A percentile compares a stretch with the other conserved stretches of the same genome.
Conservation (phyloP, 2,329 filamentous ascomycete genomes). For the Monilinia polystroma region DNA sequence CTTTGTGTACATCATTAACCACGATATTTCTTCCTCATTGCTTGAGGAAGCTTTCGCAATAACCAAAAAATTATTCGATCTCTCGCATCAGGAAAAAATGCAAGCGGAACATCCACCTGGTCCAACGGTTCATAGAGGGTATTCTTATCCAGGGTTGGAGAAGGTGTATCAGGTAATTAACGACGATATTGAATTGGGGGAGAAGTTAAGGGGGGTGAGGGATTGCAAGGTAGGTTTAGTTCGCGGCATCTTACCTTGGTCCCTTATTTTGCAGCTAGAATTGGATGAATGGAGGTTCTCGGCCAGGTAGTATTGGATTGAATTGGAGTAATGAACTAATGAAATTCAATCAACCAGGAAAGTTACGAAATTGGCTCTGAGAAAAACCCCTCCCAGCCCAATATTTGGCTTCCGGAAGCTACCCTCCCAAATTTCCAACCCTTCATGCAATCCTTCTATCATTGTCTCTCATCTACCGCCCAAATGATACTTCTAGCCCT, state of each 20-base stretch:
- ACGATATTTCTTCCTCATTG: slow-evolving; percentile 44
- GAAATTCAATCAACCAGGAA: slow-evolving; percentile 42
- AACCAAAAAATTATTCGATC: slow-evolving; percentile 46
- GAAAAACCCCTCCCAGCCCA: slow-evolving; percentile 46
- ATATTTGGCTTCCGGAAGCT: slow-evolving; percentile 50
- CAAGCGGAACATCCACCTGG: slow-evolving; percentile 51
- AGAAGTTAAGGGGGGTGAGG: slow-evolving; percentile 47
- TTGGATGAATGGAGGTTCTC: background rate
- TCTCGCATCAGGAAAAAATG: slow-evolving; percentile 48
- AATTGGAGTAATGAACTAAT: background rate
- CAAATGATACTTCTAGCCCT: slow-evolving; percentile 48
- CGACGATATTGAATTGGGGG: slow-evolving; percentile 44
- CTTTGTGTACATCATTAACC: slow-evolving; percentile 50
- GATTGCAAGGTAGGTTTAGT: slow-evolving; percentile 49
- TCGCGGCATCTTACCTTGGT: background rate
- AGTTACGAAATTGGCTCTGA: slow-evolving; percentile 54
- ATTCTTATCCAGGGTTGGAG: slow-evolving; percentile 54
- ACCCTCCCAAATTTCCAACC: slow-evolving; percentile 48
- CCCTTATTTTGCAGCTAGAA: background rate
- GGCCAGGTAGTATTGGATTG: slow-evolving; percentile 7
- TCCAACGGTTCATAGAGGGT: slow-evolving; percentile 52
- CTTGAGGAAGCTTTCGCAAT: slow-evolving; percentile 47
- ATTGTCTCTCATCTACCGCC: slow-evolving; percentile 46
- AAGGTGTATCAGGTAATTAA: slow-evolving; percentile 51
- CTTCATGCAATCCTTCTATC: slow-evolving; percentile 52